Evolutionary conservation across 2,329 filamentous ascomycete genomes (phyloP).

Genomic region (Aspergillus chevalieri): DNA sequence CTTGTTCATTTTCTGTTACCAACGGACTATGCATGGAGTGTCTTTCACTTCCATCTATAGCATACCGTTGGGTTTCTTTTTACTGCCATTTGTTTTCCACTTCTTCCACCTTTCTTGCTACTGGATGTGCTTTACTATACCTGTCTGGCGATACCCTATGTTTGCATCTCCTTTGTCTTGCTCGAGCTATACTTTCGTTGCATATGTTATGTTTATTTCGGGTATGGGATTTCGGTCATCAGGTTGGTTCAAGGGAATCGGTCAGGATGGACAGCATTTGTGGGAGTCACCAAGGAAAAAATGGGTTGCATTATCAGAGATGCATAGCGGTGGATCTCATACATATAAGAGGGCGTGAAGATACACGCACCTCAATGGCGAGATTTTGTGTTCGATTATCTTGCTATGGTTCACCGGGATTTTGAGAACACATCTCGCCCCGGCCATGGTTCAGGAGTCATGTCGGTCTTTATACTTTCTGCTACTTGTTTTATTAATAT

Average conservation of each 20-base stretch:
- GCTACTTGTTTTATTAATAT: conserved; percentile 13
- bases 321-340: conserved; percentile 11
- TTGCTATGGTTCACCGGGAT: conserved; percentile 1
- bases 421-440: conserved; percentile 3
- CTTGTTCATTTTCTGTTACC: conserved; percentile 3
- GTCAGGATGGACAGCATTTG: conserved; percentile 15
- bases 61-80: conserved; percentile 5
- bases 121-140: conserved; percentile 15
- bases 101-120: conserved; percentile 1
- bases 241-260: conserved; percentile 8
- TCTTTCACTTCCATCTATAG: conserved; percentile 2
- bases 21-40: conserved; percentile 4
- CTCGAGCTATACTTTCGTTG: conserved; percentile 8
- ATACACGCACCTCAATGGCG: conserved; percentile 2
- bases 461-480: conserved; percentile 15
- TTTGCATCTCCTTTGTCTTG: conserved; percentile 10
- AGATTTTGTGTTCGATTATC: conserved; percentile 5
- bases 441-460: conserved; percentile 1
- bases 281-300: conserved; percentile 12
- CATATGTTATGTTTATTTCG: conserved; percentile 8
- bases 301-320: conserved; percentile 14
- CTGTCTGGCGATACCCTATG: conserved; percentile 20
- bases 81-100: conserved; percentile 7
- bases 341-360: conserved; percentile 1
- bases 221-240: conserved; percentile 5